Evolutionary conservation across 768 basidiomycete species (phyloP), one percentile per base, ranked within the genome.

Genomic region (Termitomyces sp.): DNA sequence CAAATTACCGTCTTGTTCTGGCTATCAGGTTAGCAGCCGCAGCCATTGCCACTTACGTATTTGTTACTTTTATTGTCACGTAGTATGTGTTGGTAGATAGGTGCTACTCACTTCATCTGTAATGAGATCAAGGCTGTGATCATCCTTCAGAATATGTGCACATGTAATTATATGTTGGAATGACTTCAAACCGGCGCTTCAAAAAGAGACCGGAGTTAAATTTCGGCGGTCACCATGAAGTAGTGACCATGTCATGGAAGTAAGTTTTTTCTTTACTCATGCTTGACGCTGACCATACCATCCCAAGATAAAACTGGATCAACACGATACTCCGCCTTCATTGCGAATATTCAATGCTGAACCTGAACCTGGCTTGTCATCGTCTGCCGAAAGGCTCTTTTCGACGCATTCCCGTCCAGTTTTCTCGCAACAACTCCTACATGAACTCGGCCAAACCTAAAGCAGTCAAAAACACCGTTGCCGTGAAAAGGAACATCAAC

Each of bases 1-100:
- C 14, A n/a, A 86, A 87, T 67, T 85, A 87, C 65, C 76, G 84
- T 32, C 76, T 91, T 26, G 62, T 90, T 20, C 81, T 88, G 55
- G 64, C 85, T 9, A 74, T 69, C 35, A 64, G 69, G 43, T 33
- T 66, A 38, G 4, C 59, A 13, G 67, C 67, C 20, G 66, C 61
- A 0, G 44, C 36, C 18, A 4, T 67, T 18, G 63, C 59, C 32
- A 36, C 60, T 4, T 68, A 68, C 46, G 57, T 69, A 4, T 24
- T 66, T 6, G 7, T 64, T 58, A 50, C 40, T 22, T 60, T 65
- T 26, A 58, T 65, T 28, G 6, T 51, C 8, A 13, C 35, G 30
- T 58, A 52, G 53, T 4, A 9, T 3, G 53, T 7, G 6, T 5
- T 22, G n/a, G 36, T 36, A 20, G n/a, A 53, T 14, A n/a, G 28